Evolutionary conservation across 129 eudicot species (phyloP), one percentile per base, ranked within the genome.

Genomic region (Flaveria trinervia): DNA sequence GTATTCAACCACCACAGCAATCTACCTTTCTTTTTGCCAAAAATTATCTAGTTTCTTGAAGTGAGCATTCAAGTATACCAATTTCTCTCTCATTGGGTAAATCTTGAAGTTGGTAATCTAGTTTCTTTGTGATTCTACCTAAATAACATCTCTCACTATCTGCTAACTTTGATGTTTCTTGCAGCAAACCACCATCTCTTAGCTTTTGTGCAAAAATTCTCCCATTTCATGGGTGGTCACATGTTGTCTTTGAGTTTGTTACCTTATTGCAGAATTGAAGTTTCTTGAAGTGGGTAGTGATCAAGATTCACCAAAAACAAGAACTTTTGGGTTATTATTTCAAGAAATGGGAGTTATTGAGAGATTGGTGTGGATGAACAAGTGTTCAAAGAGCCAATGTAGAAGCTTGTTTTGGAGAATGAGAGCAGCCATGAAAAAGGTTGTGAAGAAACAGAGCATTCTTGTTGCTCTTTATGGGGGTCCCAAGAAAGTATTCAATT

Each of bases 371-470:
- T 76, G 83, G 85, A 54, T 74, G 81, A 83, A 86, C 77, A 82
- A 48, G 0, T 25, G 74, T 68, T 77, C 87, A 64, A 85, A 71
- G 85, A 87, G 77, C 79, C 85, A 85, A 51, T 90, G 92, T 76
- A 82, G 80, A 68, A 85, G 86, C 59, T 71, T 90, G 72, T 55
- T 83, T 33, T 82, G 89, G 88, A 88, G 84, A 49, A 65, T 80
- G 64, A 84, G 70, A 72, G 89, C 92, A 65, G 86, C 89, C 45
- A 62, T 83, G 82, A 87, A 83, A 81, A 89, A 83, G 70, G 83
- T 83, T 44, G 66, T 82, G n/a, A 82, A 77, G 70, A 71, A 77
- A 39, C 84, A 74, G 13, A 18, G 76, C 44, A 68, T 74, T 67
- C 52, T 80, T 55, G 80, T 80, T 36, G 71, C 80, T 57, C 70